Evolutionary conservation across 169 alveolate species (phyloP).

Genomic region (Eimeria sp.): DNA sequence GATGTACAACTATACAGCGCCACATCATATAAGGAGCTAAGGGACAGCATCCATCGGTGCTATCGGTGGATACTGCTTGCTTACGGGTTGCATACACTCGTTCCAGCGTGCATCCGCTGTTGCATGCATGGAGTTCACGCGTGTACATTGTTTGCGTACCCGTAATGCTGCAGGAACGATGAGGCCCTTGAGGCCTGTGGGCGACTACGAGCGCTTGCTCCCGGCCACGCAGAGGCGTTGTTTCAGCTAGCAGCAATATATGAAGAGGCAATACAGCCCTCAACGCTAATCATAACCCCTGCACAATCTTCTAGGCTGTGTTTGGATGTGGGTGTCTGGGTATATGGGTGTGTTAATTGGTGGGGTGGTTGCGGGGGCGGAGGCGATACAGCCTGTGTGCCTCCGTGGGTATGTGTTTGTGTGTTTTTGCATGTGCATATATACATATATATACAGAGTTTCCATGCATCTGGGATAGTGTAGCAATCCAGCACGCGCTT

Average conservation of each 20-base stretch:
- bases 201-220: conserved; percentile 91
- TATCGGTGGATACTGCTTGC: too few species aligned
- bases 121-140: background rate
- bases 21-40: too few species aligned
- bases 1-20: background rate
- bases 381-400: too few species aligned
- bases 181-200: conserved; percentile 92
- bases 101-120: background rate
- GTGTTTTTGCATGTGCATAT: background rate
- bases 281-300: background rate
- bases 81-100: background rate
- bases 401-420: background rate
- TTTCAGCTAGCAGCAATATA: conserved; percentile 71
- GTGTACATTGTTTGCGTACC: too few species aligned
- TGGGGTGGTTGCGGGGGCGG: too few species aligned
- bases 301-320: background rate
- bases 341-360: background rate
- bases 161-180: conserved; percentile 85
- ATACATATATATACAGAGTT: background rate
- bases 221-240: conserved; percentile 71
- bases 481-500: too few species aligned
- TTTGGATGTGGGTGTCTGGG: background rate
- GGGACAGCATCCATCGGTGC: background rate
- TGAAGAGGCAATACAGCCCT: conserved; percentile 14
- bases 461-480: background rate